Evolutionary conservation across 805 yeast species (phyloP), one percentile per base, ranked within the genome.

Genomic region (Kuraishia capsulata): DNA sequence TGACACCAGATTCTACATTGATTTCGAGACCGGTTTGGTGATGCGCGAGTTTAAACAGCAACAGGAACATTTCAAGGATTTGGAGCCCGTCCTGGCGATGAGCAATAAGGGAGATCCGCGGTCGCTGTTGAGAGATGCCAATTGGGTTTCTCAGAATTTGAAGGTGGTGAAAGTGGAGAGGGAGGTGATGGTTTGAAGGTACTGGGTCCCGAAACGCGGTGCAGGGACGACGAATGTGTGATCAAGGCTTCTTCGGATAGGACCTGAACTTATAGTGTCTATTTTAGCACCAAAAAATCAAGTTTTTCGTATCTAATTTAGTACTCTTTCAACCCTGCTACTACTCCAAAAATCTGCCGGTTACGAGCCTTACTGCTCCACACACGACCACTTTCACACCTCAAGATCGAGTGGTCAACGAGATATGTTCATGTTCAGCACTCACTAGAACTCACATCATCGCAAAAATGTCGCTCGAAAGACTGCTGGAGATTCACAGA

Each of bases 1-100:
- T 44, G 98, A 92, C 52, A 83, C 95, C 0, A 66, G 99, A 41
- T 62, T 89, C 0, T 90, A 72, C 57, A 69, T 92, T 17, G 97
- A 90, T 52, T 79, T 85, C 49, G 74, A 67, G 26, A 71, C 77
- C 3, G 69, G 75, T 47, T 45, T 64, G 46, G 71, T 90, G 2
- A 62, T 90, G 16, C 65, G 96, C 43, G 96, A 90, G 59, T 80
- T 78, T 58, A 81, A 81, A 54, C 75, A 71, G 45, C 84, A 76
- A 48, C 84, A 82, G 52, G 75, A 65, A 19, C 59, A 62, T 5
- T 81, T 78, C 54, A 57, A 60, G 11, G 61, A 60, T 24, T 65
- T 80, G 8, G 52, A 65, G 38, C 51, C 57, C 14, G 62, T 61
- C 35, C 43, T 41, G 9, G 60, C 67, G 2, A 64, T 65, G 3